These are phyloP conservation scores for Clonostachys rhizophaga DNA, from an alignment of 2,329 filamentous ascomycete genomes.

Conservation along the genomic window DNA sequence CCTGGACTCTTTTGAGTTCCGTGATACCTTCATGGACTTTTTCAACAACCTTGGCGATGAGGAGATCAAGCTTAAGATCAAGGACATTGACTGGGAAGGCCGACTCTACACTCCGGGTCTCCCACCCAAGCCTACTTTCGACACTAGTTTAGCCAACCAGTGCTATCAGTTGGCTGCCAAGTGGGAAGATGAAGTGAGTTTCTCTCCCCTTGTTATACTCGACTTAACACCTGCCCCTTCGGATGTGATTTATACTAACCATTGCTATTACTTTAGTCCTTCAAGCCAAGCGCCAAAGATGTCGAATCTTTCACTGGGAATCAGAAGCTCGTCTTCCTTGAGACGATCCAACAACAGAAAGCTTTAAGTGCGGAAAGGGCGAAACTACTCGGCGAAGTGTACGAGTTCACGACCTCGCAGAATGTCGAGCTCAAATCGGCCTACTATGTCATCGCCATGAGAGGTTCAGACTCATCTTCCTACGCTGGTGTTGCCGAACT, in stretches of 20 bases:
- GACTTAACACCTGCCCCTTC: background rate
- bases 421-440: constrained; percentile 84
- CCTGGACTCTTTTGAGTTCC: constrained; percentile 92
- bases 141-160: constrained; percentile 79
- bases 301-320: constrained; percentile 74
- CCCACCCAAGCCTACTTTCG: constrained; percentile 86
- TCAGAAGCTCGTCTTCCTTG: constrained; percentile 88
- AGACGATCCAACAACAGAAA: constrained; percentile 64
- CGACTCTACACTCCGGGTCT: constrained; percentile 87
- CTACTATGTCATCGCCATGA: constrained; percentile 76
- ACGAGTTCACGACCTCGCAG: constrained; percentile 67
- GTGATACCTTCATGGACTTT: constrained; percentile 79
- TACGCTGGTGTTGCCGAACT: constrained; percentile 70
- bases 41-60: constrained; percentile 64
- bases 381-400: constrained; percentile 67
- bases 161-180: constrained; percentile 80
- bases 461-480: constrained; percentile 63
- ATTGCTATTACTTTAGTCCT: constrained; percentile 34
- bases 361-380: constrained; percentile 62
- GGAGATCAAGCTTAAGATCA: constrained; percentile 58
- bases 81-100: constrained; percentile 79
- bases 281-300: constrained; percentile 64
- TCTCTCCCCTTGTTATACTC: background rate
- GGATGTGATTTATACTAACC: constrained; percentile 1
- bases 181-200: constrained; percentile 62